phyloP scores from a whole-genome alignment of 2,329 filamentous ascomycete genomes.

The Dactylella cylindrospora region DNA sequence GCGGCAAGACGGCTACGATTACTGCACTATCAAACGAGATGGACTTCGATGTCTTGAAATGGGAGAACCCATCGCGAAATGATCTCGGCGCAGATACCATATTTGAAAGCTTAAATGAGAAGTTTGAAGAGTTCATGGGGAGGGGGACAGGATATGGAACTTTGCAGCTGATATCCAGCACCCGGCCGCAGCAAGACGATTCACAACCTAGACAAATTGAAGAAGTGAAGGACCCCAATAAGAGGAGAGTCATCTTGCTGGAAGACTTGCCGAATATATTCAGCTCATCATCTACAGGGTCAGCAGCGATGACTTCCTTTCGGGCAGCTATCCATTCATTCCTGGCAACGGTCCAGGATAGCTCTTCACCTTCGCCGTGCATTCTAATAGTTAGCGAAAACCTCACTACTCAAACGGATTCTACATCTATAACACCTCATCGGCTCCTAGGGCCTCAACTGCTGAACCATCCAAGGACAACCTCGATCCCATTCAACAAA shows the following conservation, averaged over 20 bases:
- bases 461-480: constrained; percentile 74
- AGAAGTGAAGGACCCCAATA: constrained; percentile 9
- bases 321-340: constrained; percentile 64
- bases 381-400: constrained; percentile 92
- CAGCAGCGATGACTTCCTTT: constrained; percentile 63
- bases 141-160: constrained; percentile 55
- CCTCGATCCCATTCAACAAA: constrained; percentile 86
- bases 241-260: constrained; percentile 67
- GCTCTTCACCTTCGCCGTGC: constrained; percentile 64
- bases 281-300: constrained; percentile 63
- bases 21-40: constrained; percentile 75
- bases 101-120: constrained; percentile 65
- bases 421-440: constrained; percentile 66
- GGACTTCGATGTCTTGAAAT: constrained; percentile 77
- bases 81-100: constrained; percentile 54
- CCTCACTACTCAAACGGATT: constrained; percentile 88
- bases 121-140: constrained; percentile 90
- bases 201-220: constrained; percentile 14
- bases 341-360: constrained; percentile 39
- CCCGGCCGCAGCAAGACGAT: constrained; percentile 17
- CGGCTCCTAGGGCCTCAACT: constrained; percentile 85
- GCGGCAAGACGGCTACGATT: constrained; percentile 88
- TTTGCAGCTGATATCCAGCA: constrained; percentile 48
- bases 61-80: constrained; percentile 70
- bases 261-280: constrained; percentile 82